Base-by-base conservation (phyloP, 1,284 basidiomycete species). In the Heterobasidion parviporum region DNA sequence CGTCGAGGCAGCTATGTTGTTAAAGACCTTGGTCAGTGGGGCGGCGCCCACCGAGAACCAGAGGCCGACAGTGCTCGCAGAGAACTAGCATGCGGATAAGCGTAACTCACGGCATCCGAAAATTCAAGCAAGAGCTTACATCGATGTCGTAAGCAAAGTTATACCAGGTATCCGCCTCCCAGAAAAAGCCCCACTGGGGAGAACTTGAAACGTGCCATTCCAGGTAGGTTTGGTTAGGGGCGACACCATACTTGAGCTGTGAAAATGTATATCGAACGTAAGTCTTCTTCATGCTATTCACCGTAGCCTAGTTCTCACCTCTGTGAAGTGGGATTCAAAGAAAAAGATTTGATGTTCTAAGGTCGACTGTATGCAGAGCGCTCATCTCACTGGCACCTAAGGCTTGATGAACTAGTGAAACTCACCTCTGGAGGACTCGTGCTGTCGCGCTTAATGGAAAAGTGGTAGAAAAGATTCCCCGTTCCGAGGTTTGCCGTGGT, bases 241-340 rank as follows among this genome's bases (percentile, higher is more conserved):
- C 72, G 20, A 83, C 75, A 57, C 82, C 82, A 61, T 79, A 81
- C 65, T 84, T 83, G 55, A 84, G 68, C 75, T 81, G 54, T 7
- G 35, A 16, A 33, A 20, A 49, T 34, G n/a, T 57, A 33, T 14
- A 12, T 43, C 45, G 26, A 35, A 8, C 20, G 6, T 44, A 8
- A 20, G 8, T 35, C 15, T 14, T 15, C n/a, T 35, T n/a, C 8
- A 51, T 12, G 12, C 16, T 16, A 26, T 26, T 33, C 14, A 44
- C 14, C 16, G 12, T 33, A 18, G 16, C 18, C n/a, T 48, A 26
- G 14, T 15, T 54, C 64, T 52, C 56, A 76, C 77, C 71, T 82
- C 82, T 5, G 81, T 84, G 67, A 83, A 85, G 65, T 83, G 82
- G 50, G 78, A 81, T 67, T 84, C 82, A 62, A 84, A 85, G 75